Evolutionary conservation across 176 grass and related monocot genomes (phyloP).

Genomic region (Rhipidocladum racemiflorum): DNA sequence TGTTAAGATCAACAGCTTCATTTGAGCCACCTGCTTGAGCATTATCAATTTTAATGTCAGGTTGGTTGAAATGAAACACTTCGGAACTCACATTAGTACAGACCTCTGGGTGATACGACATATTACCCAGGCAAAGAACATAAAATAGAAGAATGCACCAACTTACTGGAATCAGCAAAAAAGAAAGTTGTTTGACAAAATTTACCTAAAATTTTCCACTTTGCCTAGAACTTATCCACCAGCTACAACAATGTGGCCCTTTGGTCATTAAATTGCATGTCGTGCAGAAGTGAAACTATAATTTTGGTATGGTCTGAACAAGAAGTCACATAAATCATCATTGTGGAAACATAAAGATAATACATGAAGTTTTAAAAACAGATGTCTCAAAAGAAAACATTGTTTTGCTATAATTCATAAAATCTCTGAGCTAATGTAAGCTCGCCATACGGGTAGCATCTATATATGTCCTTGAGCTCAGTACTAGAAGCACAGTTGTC

Average conservation of each 20-base stretch:
- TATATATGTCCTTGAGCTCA: slow-evolving; percentile 48
- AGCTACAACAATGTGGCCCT: slow-evolving; percentile 85
- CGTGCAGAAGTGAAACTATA: slow-evolving; percentile 49
- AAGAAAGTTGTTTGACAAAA: not conserved
- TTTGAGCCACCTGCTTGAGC: slow-evolving; percentile 51
- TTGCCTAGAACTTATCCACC: slow-evolving; percentile 72
- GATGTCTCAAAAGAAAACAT: not conserved
- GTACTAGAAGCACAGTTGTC: slow-evolving; percentile 48
- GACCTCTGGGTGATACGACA: not conserved
- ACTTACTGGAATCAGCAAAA: not conserved
- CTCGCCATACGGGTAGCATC: slow-evolving; percentile 43
- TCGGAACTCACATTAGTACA: not conserved
- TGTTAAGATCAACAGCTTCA: slow-evolving; percentile 63
- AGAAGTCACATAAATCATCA: not conserved
- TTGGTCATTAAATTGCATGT: slow-evolving; percentile 71
- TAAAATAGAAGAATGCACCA: slow-evolving; percentile 8
- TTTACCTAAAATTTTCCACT: slow-evolving; percentile 64
- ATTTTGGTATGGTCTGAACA: too few relatives aligned
- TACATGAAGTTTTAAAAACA: not conserved
- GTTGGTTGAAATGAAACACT: not conserved
- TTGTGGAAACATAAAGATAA: not conserved
- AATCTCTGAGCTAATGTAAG: slow-evolving; percentile 10
- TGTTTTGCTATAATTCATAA: slow-evolving; percentile 1
- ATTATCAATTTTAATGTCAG: slow-evolving; percentile 25
- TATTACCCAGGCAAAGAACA: not conserved